phyloP scores from a whole-genome alignment of 192 early-diverging fungal genomes.

The Coemansia sp. region DNA sequence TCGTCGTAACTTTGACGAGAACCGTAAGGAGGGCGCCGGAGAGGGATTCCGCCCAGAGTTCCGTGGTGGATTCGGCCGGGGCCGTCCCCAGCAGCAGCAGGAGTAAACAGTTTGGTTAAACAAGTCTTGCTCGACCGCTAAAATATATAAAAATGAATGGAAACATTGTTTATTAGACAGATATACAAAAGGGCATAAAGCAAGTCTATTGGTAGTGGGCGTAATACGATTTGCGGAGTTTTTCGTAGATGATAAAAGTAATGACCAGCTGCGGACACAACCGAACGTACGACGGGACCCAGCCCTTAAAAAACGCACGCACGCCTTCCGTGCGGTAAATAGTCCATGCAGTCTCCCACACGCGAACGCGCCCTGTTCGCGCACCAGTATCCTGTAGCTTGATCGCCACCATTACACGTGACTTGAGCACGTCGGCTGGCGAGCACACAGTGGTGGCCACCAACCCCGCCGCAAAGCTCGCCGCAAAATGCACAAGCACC shows the following conservation, averaged over 20 bases:
- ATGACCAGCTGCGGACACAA: conserved; percentile 80
- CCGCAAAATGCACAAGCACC: conserved; percentile 63
- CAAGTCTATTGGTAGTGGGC: conserved; percentile 14
- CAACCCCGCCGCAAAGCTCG: conserved; percentile 70
- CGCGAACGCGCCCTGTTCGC: conserved; percentile 15
- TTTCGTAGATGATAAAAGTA: conserved; percentile 79
- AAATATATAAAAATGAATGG: background rate
- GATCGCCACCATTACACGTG: conserved; percentile 69
- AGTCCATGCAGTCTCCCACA: conserved; percentile 25
- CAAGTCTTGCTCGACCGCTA: background rate
- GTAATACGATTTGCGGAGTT: conserved; percentile 55
- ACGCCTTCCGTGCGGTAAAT: conserved; percentile 64
- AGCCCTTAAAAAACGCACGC: conserved; percentile 75
- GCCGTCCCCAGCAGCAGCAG: conserved; percentile 49
- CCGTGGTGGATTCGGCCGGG: conserved; percentile 90
- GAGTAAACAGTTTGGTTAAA: conserved; percentile 3
- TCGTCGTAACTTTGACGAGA: conserved; percentile 63
- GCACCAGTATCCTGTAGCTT: conserved; percentile 4
- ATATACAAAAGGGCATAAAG: background rate
- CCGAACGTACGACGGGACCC: conserved; percentile 75
- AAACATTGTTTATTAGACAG: background rate
- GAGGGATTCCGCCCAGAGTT: conserved; percentile 97
- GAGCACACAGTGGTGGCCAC: conserved; percentile 77
- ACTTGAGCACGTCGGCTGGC: conserved; percentile 78
- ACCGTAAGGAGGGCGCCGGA: conserved; percentile 86